Evolutionary conservation across 2,329 filamentous ascomycete species (phyloP), one percentile per base, ranked within the genome.

Genomic region (Podosphaera fusca): DNA sequence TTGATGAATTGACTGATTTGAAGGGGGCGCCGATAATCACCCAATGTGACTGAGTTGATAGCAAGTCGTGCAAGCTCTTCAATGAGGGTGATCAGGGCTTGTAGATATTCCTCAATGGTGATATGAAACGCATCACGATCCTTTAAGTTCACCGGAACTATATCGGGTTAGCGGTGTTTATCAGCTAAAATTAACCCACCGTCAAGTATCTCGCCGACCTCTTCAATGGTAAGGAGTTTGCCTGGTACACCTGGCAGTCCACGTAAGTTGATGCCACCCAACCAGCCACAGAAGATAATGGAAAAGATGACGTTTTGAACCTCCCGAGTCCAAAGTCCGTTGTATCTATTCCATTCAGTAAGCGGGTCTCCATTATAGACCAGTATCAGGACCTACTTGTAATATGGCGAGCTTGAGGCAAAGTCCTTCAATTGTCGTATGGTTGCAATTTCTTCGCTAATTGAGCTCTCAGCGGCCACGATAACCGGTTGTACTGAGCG

Each of bases 41-140:
- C 88, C 42, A 95, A 74, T 0, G 90, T 95, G 62, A 98, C 92
- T 4, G 87, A 84, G 71, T 98, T 98, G 70, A 92, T 87, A 38
- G 92, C 88, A 58, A 98, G 79, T 47, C 90, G 87, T 59, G 85
- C 77, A 65, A 98, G 78, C 72, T 98, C 92, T 66, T 95, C 88
- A 45, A 92, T 85, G 59, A 96, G 79, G 59, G 82, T 80, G 58
- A 92, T 90, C 59, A 96, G 75, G 12, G 87, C 82, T 59, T 94
- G 82, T 31, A 98, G 81, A 70, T 98, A 98, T 71, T 98, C 92
- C 71, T 98, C 92, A 64, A 96, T 90, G 49, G 88, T 94, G 65
- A 98, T 75, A 69, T 98, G 92, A 76, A 98, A 98, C 55, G 81
- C 79, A 68, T 96, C 90, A 60, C 78, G 75, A 65, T 90, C 84